Evolutionary conservation across 2,329 filamentous ascomycete species (phyloP), one percentile per base, ranked within the genome.

Genomic region (Claviceps sp.): DNA sequence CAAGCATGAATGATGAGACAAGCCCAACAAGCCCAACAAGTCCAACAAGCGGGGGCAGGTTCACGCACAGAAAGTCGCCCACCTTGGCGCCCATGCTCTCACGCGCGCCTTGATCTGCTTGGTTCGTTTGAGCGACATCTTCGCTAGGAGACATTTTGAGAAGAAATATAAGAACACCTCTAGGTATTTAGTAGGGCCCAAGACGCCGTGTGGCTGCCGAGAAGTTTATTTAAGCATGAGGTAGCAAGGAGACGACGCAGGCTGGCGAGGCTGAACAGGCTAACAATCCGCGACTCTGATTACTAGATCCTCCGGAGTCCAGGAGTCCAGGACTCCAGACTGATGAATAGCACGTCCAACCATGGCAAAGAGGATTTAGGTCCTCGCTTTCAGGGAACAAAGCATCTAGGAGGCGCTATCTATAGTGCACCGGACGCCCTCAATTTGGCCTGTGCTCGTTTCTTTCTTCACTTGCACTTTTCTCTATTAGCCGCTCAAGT

Each of bases 31-130:
- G 20, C 20, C 30, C n/a, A 18, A 26, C 18, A 18, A 18, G 18
- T 5, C 5, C 13, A 30, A 16, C 9, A 45, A 49, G 11, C 42
- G 24, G 48, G 20, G 41, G 42, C 58, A 57, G 58, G 47, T 54
- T 58, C 54, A 50, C 63, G 53, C 64, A 67, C 65, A 67, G 52
- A 50, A 67, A 67, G 20, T 62, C 59, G 48, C 55, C 60, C 43
- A 66, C 56, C 57, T 61, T 65, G 49, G 65, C 64, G 53, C 63
- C 59, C 57, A 63, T 62, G 6, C 60, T 57, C 56, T 63, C 63
- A 18, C 43, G 40, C 8, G 18, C 40, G 9, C 41, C 20, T n/a
- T 40, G 26, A n/a, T 48, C 40, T n/a, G 22, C 6, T 3, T 34
- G 20, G 14, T 48, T 6, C 16, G 22, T 14, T 30, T 22, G 44